These are phyloP conservation scores for Aspergillus mulundensis DNA, from an alignment of 495 filamentous ascomycete species.

Conservation along the genomic window DNA sequence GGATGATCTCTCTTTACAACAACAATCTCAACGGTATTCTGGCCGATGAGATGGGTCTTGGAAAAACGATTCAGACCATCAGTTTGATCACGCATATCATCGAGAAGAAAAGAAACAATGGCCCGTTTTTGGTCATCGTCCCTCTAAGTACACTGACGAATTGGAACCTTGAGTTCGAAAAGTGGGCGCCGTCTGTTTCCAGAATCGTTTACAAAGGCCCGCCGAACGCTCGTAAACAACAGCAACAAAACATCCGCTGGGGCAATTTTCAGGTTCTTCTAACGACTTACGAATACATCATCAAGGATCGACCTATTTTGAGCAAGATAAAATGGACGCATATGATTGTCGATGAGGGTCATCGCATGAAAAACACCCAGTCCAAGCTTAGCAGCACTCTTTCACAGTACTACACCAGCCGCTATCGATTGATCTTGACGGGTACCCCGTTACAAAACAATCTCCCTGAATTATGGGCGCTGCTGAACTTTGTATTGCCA, in stretches of 20 bases:
- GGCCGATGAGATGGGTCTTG: constrained; percentile 98
- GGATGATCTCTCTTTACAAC: constrained; percentile 99
- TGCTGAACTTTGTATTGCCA: constrained; percentile 96
- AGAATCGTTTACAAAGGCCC: constrained; percentile 97
- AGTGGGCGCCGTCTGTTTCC: constrained; percentile 86
- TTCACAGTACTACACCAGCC: constrained; percentile 88
- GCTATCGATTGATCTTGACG: constrained; percentile 93
- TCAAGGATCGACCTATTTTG: constrained; percentile 91
- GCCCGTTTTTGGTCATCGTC: constrained; percentile 94
- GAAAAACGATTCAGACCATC: constrained; percentile 99
- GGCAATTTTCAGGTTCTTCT: constrained; percentile 93
- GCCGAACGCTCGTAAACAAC: constrained; percentile 79
- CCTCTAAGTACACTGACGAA: constrained; percentile 95
- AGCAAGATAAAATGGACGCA: constrained; percentile 99
- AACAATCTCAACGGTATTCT: constrained; percentile 99
- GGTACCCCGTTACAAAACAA: constrained; percentile 98
- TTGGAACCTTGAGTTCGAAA: constrained; percentile 98
- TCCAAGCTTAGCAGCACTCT: constrained; percentile 95
- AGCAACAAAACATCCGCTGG: constrained; percentile 90
- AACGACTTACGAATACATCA: constrained; percentile 99
- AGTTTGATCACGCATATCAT: constrained; percentile 96
- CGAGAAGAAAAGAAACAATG: constrained; percentile 87
- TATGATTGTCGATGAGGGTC: constrained; percentile 99
- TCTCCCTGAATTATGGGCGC: constrained; percentile 89
- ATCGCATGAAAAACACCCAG: constrained; percentile 98